Conservation (phyloP, 129 eudicot species). For the Centella asiatica region DNA sequence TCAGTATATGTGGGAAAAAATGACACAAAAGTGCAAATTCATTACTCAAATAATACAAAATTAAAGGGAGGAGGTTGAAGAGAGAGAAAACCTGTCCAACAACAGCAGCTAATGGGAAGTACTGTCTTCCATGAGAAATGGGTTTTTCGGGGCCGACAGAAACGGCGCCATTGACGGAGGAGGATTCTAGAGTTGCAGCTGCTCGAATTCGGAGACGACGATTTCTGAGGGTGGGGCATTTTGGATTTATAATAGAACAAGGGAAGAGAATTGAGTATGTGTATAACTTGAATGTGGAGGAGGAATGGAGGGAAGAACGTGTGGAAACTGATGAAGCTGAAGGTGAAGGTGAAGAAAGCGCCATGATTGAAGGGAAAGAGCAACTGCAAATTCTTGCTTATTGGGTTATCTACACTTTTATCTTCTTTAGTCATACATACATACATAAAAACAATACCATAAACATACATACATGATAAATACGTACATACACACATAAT, state of each 20-base stretch:
- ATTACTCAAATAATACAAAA: not conserved
- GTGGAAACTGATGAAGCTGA: conserved; percentile 9
- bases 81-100: conserved; percentile 66
- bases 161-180: conserved; percentile 38
- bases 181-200: conserved; percentile 55
- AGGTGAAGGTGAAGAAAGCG: conserved; percentile 15
- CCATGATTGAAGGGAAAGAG: conserved; percentile 8
- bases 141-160: conserved; percentile 19
- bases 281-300: conserved; percentile 5
- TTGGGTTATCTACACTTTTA: no score
- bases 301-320: conserved; percentile 15
- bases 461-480: no score
- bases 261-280: not conserved
- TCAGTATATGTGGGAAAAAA: no score
- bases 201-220: conserved; percentile 41
- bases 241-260: conserved; percentile 25
- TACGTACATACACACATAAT: no score
- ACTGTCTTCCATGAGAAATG: conserved; percentile 52
- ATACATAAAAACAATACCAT: no score
- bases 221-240: conserved; percentile 18
- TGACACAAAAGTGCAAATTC: not conserved
- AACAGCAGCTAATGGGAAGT: conserved; percentile 93
- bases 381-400: no score
- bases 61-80: not conserved
- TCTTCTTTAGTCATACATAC: no score